Evolutionary conservation across 225 moss, liverwort and hornwort species (phyloP).

Genomic region (Marchantia paleacea): DNA sequence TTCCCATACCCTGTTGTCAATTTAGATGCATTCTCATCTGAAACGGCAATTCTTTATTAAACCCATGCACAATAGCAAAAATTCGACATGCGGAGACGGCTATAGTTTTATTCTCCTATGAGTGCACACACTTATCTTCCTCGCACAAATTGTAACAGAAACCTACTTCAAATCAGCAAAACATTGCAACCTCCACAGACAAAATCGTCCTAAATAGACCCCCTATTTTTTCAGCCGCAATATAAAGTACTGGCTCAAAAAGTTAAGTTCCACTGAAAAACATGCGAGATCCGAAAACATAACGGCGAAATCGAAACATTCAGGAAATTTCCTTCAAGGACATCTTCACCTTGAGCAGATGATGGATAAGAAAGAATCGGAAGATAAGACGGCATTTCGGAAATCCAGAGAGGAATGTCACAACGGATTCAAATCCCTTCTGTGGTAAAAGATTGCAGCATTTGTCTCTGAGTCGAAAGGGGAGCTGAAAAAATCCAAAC

Average conservation of each 20-base stretch:
- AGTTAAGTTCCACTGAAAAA: not conserved
- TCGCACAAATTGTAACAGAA: not conserved
- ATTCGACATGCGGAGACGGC: not conserved
- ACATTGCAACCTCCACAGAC: not conserved
- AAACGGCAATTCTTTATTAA: not conserved
- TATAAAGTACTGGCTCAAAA: not conserved
- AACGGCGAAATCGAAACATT: not conserved
- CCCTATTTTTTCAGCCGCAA: not conserved
- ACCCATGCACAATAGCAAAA: not conserved
- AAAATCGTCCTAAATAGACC: not conserved
- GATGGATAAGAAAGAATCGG: slow-evolving; percentile 1
- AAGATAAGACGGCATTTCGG: slow-evolving; percentile 4
- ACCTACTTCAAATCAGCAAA: not conserved
- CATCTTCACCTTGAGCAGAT: slow-evolving; percentile 8
- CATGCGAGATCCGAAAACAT: not conserved
- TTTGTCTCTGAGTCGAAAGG: too few species aligned
- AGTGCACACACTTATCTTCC: not conserved
- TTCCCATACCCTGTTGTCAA: not conserved
- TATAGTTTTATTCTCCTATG: not conserved
- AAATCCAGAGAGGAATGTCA: too few species aligned
- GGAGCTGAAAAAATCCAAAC: too few species aligned
- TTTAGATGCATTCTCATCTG: not conserved
- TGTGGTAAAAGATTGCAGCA: too few species aligned
- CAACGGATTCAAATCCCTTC: too few species aligned
- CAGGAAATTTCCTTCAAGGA: not conserved